Evolutionary conservation across 208 protist species (phyloP).

Genomic region (Strigomonas galati): DNA sequence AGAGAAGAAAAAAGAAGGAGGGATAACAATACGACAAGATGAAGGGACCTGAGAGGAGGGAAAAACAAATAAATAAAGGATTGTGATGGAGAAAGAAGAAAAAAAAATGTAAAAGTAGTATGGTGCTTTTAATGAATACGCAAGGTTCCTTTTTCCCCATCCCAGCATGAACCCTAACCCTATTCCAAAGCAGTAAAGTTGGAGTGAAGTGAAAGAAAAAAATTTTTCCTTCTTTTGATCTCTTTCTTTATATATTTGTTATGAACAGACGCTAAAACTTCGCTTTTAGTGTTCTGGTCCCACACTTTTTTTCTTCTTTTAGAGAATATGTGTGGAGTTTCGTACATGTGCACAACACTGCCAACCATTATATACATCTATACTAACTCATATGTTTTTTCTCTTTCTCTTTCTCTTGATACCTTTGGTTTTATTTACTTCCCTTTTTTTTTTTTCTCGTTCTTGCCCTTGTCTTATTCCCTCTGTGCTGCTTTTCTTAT

Average conservation of each 20-base stretch:
- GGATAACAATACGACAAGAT: neutral
- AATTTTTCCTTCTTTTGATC: constrained; percentile 1
- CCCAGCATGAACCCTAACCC: constrained; percentile 3
- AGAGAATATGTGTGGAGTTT: neutral
- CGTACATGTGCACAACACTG: neutral
- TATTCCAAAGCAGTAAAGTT: neutral
- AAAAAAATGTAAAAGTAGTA: neutral
- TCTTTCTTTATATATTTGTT: constrained; percentile 4
- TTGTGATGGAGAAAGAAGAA: neutral
- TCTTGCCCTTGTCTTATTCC: neutral
- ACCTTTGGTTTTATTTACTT: constrained; percentile 8
- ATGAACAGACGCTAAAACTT: constrained; percentile 3
- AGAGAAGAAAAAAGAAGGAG: neutral
- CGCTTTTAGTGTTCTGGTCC: constrained; percentile 12
- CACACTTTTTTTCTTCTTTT: constrained; percentile 5
- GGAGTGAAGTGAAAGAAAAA: constrained; percentile 1
- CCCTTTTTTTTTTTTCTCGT: constrained; percentile 7
- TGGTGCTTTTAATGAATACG: neutral
- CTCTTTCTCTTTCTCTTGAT: constrained; percentile 2
- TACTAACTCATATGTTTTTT: neutral
- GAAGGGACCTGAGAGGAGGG: neutral
- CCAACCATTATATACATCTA: neutral
- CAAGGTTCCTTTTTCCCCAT: neutral
- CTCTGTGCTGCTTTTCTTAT: neutral
- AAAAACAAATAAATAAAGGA: neutral